Base-by-base conservation (phyloP, 345 rosid genomes). In the Syzygium aromaticum region DNA sequence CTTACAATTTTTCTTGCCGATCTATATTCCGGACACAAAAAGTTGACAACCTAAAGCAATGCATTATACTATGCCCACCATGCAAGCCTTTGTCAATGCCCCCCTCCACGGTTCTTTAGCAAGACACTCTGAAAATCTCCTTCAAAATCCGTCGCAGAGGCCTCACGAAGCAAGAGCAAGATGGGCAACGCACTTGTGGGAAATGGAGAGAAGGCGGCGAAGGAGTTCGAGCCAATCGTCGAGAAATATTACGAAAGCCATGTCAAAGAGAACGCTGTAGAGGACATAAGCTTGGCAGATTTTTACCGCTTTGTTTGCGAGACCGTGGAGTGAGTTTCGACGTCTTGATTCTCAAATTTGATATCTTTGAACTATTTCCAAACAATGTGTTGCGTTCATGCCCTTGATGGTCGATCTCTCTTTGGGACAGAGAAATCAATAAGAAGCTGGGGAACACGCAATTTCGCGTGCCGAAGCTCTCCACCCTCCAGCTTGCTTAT, bases 391-490 rank as follows among this genome's bases (percentile, higher is more conserved):
- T 10, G 82, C 82, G 27, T 73, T 51, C 51, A 8, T 84, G 27
- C 27, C 56, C 33, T 52, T 73, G 82, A 73, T 38, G 82, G 82
- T 38, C 49, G 82, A 19, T 73, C 63, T 4, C 63, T 57, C 82
- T 73, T 19, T 38, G 82, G 82, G 51, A 54, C 90, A 95, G 99
- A 85, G 90, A 93, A 87, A 92, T 94, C 67, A 97, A 97, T 89
- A 90, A 82, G 87, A 94, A 89, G 89, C 90, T 95, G 38, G 93
- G 95, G 77, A 94, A 94, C 89, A 92, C 97, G 14, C 98, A 96
- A 77, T 87, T 96, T 82, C 89, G 92, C 82, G 91, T 94, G 59
- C 99, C 99, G 22, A 86, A 89, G 84, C 88, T 64, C n/a, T 46
- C 84, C 1, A 89, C 88, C 10, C 90, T 96, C 46, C 8, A 85